Conservation (phyloP, 345 rosid species). For the Kernera saxatilis region DNA sequence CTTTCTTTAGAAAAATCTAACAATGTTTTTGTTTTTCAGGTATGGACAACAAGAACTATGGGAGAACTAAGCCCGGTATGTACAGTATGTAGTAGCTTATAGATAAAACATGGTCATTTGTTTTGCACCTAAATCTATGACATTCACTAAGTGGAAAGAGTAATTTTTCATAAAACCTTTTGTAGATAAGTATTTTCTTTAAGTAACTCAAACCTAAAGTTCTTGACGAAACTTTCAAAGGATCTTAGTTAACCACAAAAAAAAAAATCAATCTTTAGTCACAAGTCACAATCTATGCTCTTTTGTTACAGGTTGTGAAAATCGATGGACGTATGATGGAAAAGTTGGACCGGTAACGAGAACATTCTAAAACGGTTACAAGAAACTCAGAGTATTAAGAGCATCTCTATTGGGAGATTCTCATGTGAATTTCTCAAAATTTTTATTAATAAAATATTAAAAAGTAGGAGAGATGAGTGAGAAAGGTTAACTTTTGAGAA, state of each 20-base stretch:
- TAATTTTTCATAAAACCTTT: not conserved
- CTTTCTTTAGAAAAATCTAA: not conserved
- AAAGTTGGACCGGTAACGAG: slow-evolving; percentile 63
- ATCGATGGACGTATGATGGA: slow-evolving; percentile 70
- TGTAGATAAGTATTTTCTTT: not conserved
- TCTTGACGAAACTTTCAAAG: not conserved
- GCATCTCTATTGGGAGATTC: too few species aligned
- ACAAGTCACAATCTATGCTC: too few species aligned
- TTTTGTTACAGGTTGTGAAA: slow-evolving; percentile 67
- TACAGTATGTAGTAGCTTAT: not conserved
- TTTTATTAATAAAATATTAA: too few species aligned
- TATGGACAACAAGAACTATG: slow-evolving; percentile 92
- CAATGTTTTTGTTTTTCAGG: slow-evolving; percentile 36
- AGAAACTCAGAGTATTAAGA: too few species aligned
- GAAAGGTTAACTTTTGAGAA: too few species aligned
- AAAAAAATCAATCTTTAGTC: too few species aligned
- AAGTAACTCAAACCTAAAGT: not conserved
- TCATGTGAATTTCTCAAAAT: too few species aligned
- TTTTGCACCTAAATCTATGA: slow-evolving; percentile 33
- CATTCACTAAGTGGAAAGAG: not conserved
- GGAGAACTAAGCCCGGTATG: slow-evolving; percentile 85
- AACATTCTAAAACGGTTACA: slow-evolving; percentile 57
- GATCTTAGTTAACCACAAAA: not conserved
- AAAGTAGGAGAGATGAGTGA: too few species aligned
- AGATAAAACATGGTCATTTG: not conserved